Evolutionary conservation across 495 filamentous ascomycete genomes (phyloP).

Genomic region (Penicillium nucicola): DNA sequence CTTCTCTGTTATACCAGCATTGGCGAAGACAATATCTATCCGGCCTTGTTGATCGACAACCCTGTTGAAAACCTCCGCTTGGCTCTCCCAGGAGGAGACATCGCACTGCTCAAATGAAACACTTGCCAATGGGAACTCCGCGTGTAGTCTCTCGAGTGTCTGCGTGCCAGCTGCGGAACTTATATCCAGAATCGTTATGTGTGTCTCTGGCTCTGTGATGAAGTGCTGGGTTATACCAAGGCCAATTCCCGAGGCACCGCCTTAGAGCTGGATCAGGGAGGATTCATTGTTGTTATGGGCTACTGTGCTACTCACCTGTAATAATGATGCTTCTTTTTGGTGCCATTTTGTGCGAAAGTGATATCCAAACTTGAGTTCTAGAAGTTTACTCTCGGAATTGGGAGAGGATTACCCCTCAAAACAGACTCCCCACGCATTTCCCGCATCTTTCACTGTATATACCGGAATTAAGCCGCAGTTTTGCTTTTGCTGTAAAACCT

Average conservation of each 20-base stretch:
- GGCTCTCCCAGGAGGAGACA: constrained; percentile 47
- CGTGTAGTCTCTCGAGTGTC: constrained; percentile 26
- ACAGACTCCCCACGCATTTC: too few relatives aligned
- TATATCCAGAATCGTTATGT: constrained; percentile 52
- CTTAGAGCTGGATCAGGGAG: constrained; percentile 10
- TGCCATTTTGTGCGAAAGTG: constrained; percentile 6
- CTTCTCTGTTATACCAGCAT: constrained; percentile 52
- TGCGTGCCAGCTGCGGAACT: constrained; percentile 28
- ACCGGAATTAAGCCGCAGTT: background rate
- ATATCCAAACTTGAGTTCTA: background rate
- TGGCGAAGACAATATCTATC: constrained; percentile 53
- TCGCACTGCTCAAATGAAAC: constrained; percentile 46
- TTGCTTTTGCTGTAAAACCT: too few relatives aligned
- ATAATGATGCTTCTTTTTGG: constrained; percentile 21
- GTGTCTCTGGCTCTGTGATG: constrained; percentile 37
- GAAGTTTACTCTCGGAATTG: too few relatives aligned
- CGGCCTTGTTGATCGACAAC: constrained; percentile 33
- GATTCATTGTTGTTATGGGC: background rate
- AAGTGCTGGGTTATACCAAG: constrained; percentile 47
- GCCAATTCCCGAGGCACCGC: constrained; percentile 55
- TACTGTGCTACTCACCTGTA: constrained; percentile 15
- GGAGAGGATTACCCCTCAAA: too few relatives aligned
- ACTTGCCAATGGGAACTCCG: constrained; percentile 31
- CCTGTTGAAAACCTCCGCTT: constrained; percentile 40
- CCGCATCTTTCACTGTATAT: too few relatives aligned